Evolutionary conservation across 495 filamentous ascomycete species (phyloP), one percentile per base, ranked within the genome.

Genomic region (Lichenothelia convexa): DNA sequence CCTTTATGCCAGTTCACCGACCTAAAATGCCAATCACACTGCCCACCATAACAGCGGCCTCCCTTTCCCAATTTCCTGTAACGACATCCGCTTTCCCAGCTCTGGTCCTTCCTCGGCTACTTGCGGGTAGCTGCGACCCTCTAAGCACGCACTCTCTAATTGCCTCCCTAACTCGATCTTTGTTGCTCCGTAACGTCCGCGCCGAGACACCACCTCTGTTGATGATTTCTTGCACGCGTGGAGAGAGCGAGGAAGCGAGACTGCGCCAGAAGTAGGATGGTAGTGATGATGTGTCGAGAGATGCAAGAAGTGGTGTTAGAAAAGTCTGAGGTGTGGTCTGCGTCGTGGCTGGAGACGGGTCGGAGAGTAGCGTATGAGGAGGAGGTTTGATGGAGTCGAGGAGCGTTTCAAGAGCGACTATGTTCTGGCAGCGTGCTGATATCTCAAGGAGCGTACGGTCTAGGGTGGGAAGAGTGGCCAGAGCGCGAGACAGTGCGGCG

Each of bases 1-100:
- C n/a, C n/a, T n/a, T n/a, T n/a, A n/a, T n/a, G n/a, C n/a, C n/a
- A n/a, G n/a, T n/a, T 57, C 54, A 71, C 41, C 65, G 45, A 8
- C 65, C 59, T 32, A 74, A 41, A 16, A 57, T 57, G 26, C 68
- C 64, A 26, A 70, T 51, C 1, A 92, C 70, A 30, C 76, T 73
- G 37, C 79, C 75, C 35, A 92, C 79, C 85, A 97, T 93, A 22
- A 97, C 86, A 4, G 87, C 86, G 19, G 87, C 78, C 58, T 94
- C 89, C 38, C 86, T 70, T 50, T 95, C 91, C 76, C 83, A 93
- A 35, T 63, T 67, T 26, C 67, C 63, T 36, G 57, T 59, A 30
- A 54, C 58, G 4, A 51, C 48, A 0, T 53, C 56, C 34, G 39
- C 42, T 21, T 44, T 55, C 5, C 45, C 31, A 0, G 43, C 44